phyloP scores from a whole-genome alignment of 176 grass and related monocot species.

The Oryza meridionalis region DNA sequence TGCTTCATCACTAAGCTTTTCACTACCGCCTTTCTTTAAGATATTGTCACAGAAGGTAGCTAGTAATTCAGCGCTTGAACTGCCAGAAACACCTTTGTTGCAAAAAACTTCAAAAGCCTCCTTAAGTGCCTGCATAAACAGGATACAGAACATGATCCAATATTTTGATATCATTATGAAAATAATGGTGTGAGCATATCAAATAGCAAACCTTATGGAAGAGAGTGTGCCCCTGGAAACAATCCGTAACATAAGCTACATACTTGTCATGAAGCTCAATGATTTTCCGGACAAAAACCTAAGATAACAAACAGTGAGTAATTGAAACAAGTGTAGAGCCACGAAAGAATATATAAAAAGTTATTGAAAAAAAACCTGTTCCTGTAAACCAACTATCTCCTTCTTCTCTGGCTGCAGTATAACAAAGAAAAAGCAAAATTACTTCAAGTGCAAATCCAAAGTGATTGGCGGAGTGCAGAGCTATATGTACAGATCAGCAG shows the following conservation, averaged over 20 bases:
- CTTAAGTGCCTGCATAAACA: constrained; percentile 72
- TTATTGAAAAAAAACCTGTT: constrained; percentile 63
- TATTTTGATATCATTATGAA: constrained; percentile 11
- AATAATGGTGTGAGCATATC: constrained; percentile 13
- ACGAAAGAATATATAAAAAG: background rate
- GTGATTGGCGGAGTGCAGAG: background rate
- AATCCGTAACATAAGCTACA: constrained; percentile 79
- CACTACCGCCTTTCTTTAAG: constrained; percentile 90
- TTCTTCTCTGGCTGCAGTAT: constrained; percentile 80
- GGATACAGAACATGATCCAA: background rate
- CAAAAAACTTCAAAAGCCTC: constrained; percentile 98
- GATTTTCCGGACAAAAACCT: constrained; percentile 95
- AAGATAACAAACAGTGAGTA: constrained; percentile 26
- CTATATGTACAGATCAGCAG: constrained; percentile 1
- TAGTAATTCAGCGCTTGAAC: constrained; percentile 81
- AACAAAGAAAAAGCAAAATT: constrained; percentile 19
- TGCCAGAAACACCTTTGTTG: constrained; percentile 94
- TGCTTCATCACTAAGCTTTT: constrained; percentile 97
- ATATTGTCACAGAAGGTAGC: constrained; percentile 95
- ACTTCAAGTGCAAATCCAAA: background rate
- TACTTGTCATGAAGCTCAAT: constrained; percentile 97
- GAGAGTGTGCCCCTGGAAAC: constrained; percentile 90
- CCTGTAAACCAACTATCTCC: constrained; percentile 74
- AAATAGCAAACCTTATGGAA: constrained; percentile 84
- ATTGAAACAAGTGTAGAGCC: background rate